phyloP scores from a whole-genome alignment of 1,284 basidiomycete species.

The Ceratobasidium theobromae region DNA sequence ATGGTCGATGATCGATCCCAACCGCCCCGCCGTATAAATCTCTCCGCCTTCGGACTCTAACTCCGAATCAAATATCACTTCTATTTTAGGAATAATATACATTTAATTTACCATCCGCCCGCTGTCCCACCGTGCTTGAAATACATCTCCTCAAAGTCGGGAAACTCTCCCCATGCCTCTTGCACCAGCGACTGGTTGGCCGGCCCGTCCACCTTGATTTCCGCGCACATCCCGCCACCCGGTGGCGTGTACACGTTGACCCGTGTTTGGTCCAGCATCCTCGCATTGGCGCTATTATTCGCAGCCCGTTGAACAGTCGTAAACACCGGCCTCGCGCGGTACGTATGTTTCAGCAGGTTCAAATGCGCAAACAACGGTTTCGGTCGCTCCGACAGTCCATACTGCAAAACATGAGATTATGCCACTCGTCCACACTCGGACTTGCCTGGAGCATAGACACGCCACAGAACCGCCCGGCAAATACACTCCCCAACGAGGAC shows the following conservation, averaged over 20 bases:
- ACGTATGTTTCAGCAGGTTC: constrained; percentile 50
- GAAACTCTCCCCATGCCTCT: constrained; percentile 36
- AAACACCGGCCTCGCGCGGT: constrained; percentile 38
- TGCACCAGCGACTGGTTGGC: constrained; percentile 36
- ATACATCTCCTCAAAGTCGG: constrained; percentile 38
- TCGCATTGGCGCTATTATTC: constrained; percentile 33
- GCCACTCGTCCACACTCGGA: too few relatives aligned
- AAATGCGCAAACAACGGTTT: constrained; percentile 48
- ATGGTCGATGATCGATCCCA: too few relatives aligned
- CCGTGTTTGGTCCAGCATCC: constrained; percentile 18
- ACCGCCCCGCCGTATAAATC: too few relatives aligned
- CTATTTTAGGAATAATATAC: background rate
- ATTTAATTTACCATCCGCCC: constrained; percentile 36
- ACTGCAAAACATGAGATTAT: too few relatives aligned
- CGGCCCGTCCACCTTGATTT: constrained; percentile 38
- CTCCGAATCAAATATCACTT: background rate
- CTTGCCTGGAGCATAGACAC: constrained; percentile 44
- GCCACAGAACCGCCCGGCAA: constrained; percentile 46
- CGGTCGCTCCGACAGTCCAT: constrained; percentile 39
- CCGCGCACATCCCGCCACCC: constrained; percentile 39
- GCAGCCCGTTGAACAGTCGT: constrained; percentile 35
- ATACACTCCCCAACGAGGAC: constrained; percentile 43
- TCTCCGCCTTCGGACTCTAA: too few relatives aligned
- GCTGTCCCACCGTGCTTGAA: constrained; percentile 34
- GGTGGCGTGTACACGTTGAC: constrained; percentile 33